Evolutionary conservation across 2,329 filamentous ascomycete genomes (phyloP), one percentile per base, ranked within the genome.

Genomic region (Cadophora gregata): DNA sequence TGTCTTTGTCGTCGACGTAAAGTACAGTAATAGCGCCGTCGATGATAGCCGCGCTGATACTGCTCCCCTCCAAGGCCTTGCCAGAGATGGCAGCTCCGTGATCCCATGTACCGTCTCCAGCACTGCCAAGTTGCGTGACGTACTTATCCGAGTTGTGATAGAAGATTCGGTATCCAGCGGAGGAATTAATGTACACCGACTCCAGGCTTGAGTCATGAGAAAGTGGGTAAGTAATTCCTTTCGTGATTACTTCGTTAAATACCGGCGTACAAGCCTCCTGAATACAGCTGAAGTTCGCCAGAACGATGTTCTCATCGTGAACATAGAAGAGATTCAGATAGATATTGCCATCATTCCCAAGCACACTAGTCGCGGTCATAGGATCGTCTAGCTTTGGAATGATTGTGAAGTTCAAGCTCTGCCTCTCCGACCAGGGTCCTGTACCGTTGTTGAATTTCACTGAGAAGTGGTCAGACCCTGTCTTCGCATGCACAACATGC

Each of bases 291-390:
- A 68, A n/a, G 33, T 68, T 68, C n/a, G 66, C 66, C 3, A 56
- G 42, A 8, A 65, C 33, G 12, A 68, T 68, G 8, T 61, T 27
- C 31, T 25, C 14, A n/a, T 59, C 55, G 27, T 68, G 50, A 27
- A 68, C 58, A 59, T 65, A 68, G 36, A 68, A 68, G 21, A 68
- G 24, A 27, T 63, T 63, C 25, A 68, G 29, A 48, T 65, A 66
- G 25, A 63, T 25, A 9, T 56, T 51, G 12, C 50, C 38, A 38
- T 68, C 60, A 16, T 10, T 60, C 16, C 66, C 63, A 12, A 56
- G 27, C 38, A 63, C 62, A 24, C 59, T 64, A 12, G 31, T 59
- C 4, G 56, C 63, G 27, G 59, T 29, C 60, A 68, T 66, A 36
- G 66, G 50, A 2, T 62, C 59, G 56, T 68, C 60, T 1, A 59